Base-by-base conservation (phyloP, 2,329 filamentous ascomycete species). In the Blastomyces parvus region DNA sequence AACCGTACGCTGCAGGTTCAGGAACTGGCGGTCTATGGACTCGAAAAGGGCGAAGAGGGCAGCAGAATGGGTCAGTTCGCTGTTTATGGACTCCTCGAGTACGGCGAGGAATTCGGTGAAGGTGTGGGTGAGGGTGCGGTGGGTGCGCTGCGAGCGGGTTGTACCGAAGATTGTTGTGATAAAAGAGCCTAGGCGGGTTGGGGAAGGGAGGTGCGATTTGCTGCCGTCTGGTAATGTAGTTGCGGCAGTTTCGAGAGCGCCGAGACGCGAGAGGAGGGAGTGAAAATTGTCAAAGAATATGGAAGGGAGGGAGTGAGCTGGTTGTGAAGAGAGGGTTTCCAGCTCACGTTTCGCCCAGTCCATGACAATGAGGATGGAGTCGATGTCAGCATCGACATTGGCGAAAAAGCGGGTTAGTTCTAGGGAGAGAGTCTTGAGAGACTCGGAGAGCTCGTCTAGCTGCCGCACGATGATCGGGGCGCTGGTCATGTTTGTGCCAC, bases 391-490 rank as follows among this genome's bases (percentile, higher is more conserved):
- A 70, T 97, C 91, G 14, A 97, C 91, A 67, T 92, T 90, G 60
- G 91, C 89, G 74, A 97, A 96, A 79, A 97, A 97, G 70, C 88
- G 87, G 8, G 90, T 96, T 68, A 97, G 83, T 73, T 96, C 91
- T 19, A 91, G 82, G 0, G 91, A 90, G 30, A 97, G 81, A 2
- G 86, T 87, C 76, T 93, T 95, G 65, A 97, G 83, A 62, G 86
- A 91, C 66, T 96, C 91, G 67, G 89, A 92, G 46, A 97, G 80
- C 63, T 88, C 88, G 73, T 97, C 91, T 3, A 97, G 82, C 70
- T 92, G 89, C 69, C 85, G 83, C 52, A 95, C 91, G 67, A 97
- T 96, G 69, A 91, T 86, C 1, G 88, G 86, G 8, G 89, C 91
- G 55, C 90, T 92, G 17, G 90, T 91, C 89, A 97, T 92, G 73